These are phyloP conservation scores for Catenaria anguillulae DNA, from an alignment of 371 early-diverging fungal species.

Conservation along the genomic window DNA sequence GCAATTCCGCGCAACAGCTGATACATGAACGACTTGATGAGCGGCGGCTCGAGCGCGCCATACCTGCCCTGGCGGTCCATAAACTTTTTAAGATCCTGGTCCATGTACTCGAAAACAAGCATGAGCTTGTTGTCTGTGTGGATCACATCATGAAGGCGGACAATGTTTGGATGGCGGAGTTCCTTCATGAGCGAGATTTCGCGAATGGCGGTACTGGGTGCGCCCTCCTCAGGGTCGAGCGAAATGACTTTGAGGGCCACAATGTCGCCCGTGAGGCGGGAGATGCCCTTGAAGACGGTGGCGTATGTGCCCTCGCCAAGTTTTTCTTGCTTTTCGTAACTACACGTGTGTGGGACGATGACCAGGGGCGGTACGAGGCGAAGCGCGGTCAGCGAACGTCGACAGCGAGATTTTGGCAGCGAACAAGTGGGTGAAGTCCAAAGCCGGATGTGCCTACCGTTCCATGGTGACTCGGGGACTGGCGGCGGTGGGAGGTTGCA, in stretches of 20 bases:
- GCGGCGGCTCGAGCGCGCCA: conserved; percentile 49
- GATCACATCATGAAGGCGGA: conserved; percentile 89
- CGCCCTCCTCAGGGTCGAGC: conserved; percentile 82
- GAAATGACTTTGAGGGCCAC: conserved; percentile 97
- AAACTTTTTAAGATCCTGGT: conserved; percentile 93
- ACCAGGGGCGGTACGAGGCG: no score
- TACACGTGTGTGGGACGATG: no score
- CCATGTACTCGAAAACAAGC: conserved; percentile 97
- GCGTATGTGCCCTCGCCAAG: conserved; percentile 99
- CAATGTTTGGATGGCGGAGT: conserved; percentile 76
- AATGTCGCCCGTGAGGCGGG: conserved; percentile 66
- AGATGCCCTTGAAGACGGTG: conserved; percentile 97
- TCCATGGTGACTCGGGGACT: no score
- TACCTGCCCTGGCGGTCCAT: conserved; percentile 58
- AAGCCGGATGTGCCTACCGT: no score
- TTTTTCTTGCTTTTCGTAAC: conserved; percentile 53
- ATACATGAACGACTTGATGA: conserved; percentile 67
- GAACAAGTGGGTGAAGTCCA: no score
- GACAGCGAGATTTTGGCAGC: no score
- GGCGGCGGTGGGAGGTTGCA: no score
- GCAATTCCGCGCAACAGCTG: conserved; percentile 78
- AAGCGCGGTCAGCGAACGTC: no score
- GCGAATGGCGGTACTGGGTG: conserved; percentile 90
- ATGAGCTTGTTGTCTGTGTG: conserved; percentile 95
- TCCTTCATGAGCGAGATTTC: conserved; percentile 94